Conservation (phyloP, 306 rosid species). For the Rosa chinensis region DNA sequence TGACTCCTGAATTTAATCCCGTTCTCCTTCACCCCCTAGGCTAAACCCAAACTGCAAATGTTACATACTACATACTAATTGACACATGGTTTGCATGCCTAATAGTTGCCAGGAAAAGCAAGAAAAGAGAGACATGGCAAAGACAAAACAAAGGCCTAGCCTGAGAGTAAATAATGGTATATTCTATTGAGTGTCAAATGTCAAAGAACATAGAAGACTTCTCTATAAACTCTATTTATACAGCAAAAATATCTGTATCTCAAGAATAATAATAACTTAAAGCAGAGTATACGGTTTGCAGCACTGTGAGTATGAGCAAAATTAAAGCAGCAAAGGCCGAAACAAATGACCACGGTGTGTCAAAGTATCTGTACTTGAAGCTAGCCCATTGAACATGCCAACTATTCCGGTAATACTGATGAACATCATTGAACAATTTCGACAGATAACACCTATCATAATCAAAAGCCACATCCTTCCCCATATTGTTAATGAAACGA, state of each 20-base stretch:
- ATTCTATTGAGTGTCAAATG: not conserved
- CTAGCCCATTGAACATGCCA: constrained; percentile 65
- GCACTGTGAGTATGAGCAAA: constrained; percentile 46
- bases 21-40: not conserved
- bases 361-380: constrained; percentile 63
- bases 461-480: constrained; percentile 63
- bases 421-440: constrained; percentile 49
- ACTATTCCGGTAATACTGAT: constrained; percentile 39
- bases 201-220: not conserved
- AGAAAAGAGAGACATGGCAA: not conserved
- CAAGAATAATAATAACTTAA: constrained; percentile 13
- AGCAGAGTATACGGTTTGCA: constrained; percentile 54
- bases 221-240: too few species aligned
- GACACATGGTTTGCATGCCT: too few species aligned
- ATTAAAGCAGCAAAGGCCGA: constrained; percentile 60
- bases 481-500: constrained; percentile 42
- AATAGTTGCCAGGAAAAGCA: not conserved
- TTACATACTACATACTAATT: not conserved
- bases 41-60: not conserved
- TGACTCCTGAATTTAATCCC: not conserved
- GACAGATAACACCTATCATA: constrained; percentile 43
- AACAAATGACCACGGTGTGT: constrained; percentile 66
- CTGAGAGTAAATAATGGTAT: not conserved
- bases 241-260: not conserved
- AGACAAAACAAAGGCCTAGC: too few species aligned